A percentile compares a stretch with the other conserved stretches of the same genome.
Conservation (phyloP, 495 filamentous ascomycete genomes). For the Friedmanniomyces simplex region DNA sequence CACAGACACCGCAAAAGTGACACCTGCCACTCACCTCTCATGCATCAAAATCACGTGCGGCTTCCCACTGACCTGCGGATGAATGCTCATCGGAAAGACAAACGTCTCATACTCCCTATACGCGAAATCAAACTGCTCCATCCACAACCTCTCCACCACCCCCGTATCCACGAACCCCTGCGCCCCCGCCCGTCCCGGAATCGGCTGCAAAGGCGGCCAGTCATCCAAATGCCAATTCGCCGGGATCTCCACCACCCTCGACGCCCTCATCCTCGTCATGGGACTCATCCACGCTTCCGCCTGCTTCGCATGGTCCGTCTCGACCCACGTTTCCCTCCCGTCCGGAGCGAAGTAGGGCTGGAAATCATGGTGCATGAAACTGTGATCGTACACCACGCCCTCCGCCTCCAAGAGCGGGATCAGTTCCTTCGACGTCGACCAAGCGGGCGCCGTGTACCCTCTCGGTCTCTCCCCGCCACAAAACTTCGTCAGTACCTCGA, state of each 20-base stretch:
- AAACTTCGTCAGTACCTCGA: slow-evolving; percentile 28
- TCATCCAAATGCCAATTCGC: slow-evolving; percentile 62
- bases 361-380: slow-evolving; percentile 56
- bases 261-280: slow-evolving; percentile 35
- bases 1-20: not conserved
- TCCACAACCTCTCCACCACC: slow-evolving; percentile 28
- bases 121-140: slow-evolving; percentile 61
- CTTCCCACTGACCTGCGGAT: slow-evolving; percentile 57
- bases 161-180: slow-evolving; percentile 45
- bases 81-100: slow-evolving; percentile 59
- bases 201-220: slow-evolving; percentile 37
- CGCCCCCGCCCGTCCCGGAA: slow-evolving; percentile 14
- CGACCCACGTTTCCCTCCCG: slow-evolving; percentile 43
- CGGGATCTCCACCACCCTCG: slow-evolving; percentile 53
- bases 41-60: slow-evolving; percentile 62
- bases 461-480: slow-evolving; percentile 27
- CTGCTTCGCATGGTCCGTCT: slow-evolving; percentile 50
- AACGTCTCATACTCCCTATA: slow-evolving; percentile 62
- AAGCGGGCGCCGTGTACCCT: slow-evolving; percentile 44
- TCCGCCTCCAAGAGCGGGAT: slow-evolving; percentile 56
- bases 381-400: slow-evolving; percentile 62
- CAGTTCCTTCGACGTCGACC: slow-evolving; percentile 58
- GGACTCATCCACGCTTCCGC: slow-evolving; percentile 61
- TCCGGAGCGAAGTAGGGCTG: slow-evolving; percentile 56
- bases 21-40: slow-evolving; percentile 31